Evolutionary conservation across 2,329 filamentous ascomycete genomes (phyloP).

Genomic region (Alternaria sp.): DNA sequence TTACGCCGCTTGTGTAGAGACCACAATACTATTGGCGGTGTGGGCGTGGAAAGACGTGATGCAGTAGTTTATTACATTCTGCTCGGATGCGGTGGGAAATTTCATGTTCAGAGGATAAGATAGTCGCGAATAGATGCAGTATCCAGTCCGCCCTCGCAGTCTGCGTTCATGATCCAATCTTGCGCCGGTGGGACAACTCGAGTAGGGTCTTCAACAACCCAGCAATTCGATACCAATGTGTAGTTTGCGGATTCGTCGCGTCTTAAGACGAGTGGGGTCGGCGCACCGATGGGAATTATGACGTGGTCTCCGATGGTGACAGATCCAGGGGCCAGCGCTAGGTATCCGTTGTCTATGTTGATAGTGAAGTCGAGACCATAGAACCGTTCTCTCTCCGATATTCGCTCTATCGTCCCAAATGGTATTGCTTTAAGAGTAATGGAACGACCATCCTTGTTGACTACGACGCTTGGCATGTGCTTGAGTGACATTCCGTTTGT

Average conservation of each 20-base stretch:
- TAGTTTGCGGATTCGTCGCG: not conserved
- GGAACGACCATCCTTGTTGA: too few relatives aligned
- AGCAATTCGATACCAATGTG: not conserved
- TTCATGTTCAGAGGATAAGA: not conserved
- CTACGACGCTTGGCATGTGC: too few relatives aligned
- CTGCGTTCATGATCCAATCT: not conserved
- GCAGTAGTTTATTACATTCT: not conserved
- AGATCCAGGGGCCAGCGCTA: not conserved
- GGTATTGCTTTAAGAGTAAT: not conserved
- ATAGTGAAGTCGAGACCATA: not conserved
- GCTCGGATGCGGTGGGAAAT: not conserved
- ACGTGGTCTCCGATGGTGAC: not conserved
- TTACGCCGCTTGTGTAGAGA: slow-evolving; percentile 55
- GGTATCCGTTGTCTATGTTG: not conserved
- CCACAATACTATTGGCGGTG: slow-evolving; percentile 43
- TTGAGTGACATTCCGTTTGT: too few relatives aligned
- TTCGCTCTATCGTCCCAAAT: not conserved
- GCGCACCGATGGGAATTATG: not conserved
- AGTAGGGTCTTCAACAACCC: not conserved
- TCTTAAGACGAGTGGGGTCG: not conserved
- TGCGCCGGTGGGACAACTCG: not conserved
- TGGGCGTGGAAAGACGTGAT: not conserved
- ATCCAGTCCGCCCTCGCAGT: not conserved
- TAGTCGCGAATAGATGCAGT: not conserved
- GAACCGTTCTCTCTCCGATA: not conserved